phyloP scores from a whole-genome alignment of 176 grass and related monocot species.

The Carex pumila region DNA sequence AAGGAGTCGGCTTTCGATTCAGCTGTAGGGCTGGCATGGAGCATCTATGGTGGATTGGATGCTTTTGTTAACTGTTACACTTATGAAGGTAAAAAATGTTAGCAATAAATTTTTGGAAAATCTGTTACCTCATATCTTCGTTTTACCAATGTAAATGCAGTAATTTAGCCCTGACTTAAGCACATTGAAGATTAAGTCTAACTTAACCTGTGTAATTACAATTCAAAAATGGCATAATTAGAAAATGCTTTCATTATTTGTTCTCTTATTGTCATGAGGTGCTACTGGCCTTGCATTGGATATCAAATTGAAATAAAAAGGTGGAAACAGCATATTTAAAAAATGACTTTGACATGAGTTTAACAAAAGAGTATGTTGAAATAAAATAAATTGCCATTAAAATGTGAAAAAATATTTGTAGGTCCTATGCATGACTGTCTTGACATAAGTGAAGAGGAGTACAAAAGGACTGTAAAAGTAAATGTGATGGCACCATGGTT shows the following conservation, averaged over 20 bases:
- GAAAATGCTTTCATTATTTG: neutral
- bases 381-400: neutral
- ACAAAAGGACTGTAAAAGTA: slow-evolving; percentile 52
- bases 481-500: slow-evolving; percentile 80
- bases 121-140: no score
- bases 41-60: slow-evolving; percentile 43
- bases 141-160: no score
- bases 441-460: slow-evolving; percentile 48
- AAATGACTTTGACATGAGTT: neutral
- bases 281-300: neutral
- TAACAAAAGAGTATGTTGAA: neutral
- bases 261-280: neutral
- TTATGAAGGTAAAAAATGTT: slow-evolving; percentile 48
- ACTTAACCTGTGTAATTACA: neutral
- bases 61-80: slow-evolving; percentile 63
- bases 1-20: slow-evolving; percentile 43
- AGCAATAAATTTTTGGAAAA: neutral
- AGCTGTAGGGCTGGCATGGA: slow-evolving; percentile 52
- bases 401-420: slow-evolving; percentile 2
- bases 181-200: no score
- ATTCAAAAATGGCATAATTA: neutral
- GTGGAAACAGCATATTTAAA: neutral
- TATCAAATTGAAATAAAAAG: neutral
- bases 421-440: slow-evolving; percentile 66
- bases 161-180: no score